Base-by-base conservation (phyloP, 805 yeast species). In the Suhomyces xylopsoci region DNA sequence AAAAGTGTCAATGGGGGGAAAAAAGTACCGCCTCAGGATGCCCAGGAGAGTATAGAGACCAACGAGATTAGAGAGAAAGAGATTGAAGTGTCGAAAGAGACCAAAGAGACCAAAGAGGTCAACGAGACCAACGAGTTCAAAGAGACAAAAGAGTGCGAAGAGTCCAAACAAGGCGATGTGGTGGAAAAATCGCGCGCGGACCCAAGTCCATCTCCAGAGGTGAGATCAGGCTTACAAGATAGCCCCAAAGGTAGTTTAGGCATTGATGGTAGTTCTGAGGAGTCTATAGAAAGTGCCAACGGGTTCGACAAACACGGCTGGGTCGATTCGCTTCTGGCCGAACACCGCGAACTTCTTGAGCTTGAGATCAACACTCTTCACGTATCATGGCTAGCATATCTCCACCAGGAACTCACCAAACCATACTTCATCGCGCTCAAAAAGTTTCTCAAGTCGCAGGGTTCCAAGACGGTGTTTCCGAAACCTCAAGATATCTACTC, bases 361-460 rank as follows among this genome's bases (percentile, higher is more conserved):
- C 71, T 87, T 8, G 99, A 94, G 65, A 81, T 90, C 40, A 66
- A 74, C 1, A 82, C 89, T 0, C 69, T 94, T 55, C 91, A 89
- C 55, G 79, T 80, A 9, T 76, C 90, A 0, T 94, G 99, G 99
- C 81, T 94, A 20, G 77, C 78, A 3, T 75, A 81, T 1, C 73
- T 94, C 17, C 81, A 84, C 60, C 64, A 72, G 20, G 97, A 92
- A 60, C 76, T 94, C 51, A 84, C 87, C 9, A 90, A 92, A 66
- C 92, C 96, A 3, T 93, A 91, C 66, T 94, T 94, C 62, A 65
- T 92, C 8, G 68, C 80, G 8, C 74, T 94, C 58, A 93, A 93
- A 60, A 66, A 69, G 58, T 91, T 87, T 58, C 73, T 92, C 12
- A 54, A 73, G 0, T 88, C 86, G 59, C 65, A 71, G 59, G 58